A percentile compares a stretch with the other conserved stretches of the same genome.
Evolutionary conservation across 768 basidiomycete species (phyloP).

Genomic region (Hydnomerulius pinastri): DNA sequence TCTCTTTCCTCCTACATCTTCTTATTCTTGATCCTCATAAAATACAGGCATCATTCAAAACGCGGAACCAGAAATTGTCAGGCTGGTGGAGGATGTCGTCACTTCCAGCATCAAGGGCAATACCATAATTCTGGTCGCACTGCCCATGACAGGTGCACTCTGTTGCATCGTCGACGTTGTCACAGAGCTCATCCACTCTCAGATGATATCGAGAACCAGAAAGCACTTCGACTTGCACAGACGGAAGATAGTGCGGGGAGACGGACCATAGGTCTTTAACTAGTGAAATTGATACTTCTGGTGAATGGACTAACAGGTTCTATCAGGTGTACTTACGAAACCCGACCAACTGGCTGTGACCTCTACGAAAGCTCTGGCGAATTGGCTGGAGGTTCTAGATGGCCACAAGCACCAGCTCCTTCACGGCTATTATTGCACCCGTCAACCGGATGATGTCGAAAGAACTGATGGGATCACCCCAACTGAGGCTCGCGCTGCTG

Average conservation of each 20-base stretch:
- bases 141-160: conserved; percentile 54
- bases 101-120: conserved; percentile 46
- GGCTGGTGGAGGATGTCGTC: conserved; percentile 52
- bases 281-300: no score
- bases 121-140: conserved; percentile 52
- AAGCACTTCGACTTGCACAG: conserved; percentile 49
- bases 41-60: conserved; percentile 52
- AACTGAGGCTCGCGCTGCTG: conserved; percentile 35
- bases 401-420: conserved; percentile 38
- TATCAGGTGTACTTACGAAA: conserved; percentile 56
- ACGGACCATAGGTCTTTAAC: conserved; percentile 57
- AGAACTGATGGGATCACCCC: conserved; percentile 31
- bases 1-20: background rate
- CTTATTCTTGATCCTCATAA: background rate
- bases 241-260: conserved; percentile 46
- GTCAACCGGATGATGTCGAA: conserved; percentile 42
- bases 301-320: no score
- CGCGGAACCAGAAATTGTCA: conserved; percentile 42
- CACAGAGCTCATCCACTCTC: background rate
- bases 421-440: conserved; percentile 47
- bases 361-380: conserved; percentile 33
- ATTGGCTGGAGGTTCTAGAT: conserved; percentile 48
- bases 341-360: conserved; percentile 48
- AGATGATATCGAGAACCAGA: conserved; percentile 65
- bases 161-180: background rate